Conservation (phyloP, 495 filamentous ascomycete species). For the Lophiostoma macrostomum region DNA sequence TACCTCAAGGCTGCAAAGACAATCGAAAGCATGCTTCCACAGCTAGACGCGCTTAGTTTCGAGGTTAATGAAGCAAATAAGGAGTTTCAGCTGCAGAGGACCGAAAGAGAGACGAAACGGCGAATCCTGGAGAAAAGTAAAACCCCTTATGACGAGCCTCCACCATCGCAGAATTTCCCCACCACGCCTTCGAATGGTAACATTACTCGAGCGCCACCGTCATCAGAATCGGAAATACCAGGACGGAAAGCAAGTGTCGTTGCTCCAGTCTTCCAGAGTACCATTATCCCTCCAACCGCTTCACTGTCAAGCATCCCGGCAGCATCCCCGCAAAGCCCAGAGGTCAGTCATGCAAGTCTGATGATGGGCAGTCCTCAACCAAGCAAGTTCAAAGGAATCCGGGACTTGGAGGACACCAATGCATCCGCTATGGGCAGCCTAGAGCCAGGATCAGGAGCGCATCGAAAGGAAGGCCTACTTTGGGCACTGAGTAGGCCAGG, state of each 20-base stretch:
- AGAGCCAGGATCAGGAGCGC: slow-evolving; percentile 49
- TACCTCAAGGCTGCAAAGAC: slow-evolving; percentile 81
- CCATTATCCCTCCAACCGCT: slow-evolving; percentile 20
- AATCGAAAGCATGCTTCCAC: slow-evolving; percentile 81
- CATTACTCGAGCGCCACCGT: background rate
- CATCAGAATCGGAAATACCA: slow-evolving; percentile 14
- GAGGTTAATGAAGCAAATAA: slow-evolving; percentile 92
- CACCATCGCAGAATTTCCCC: slow-evolving; percentile 27
- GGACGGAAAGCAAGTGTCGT: slow-evolving; percentile 20
- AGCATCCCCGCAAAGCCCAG: slow-evolving; percentile 28
- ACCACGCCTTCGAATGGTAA: slow-evolving; percentile 15
- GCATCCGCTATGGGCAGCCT: slow-evolving; percentile 40
- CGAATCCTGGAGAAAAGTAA: slow-evolving; percentile 85
- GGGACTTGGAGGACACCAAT: slow-evolving; percentile 83
- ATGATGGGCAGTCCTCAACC: slow-evolving; percentile 50
- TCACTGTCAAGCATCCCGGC: slow-evolving; percentile 27
- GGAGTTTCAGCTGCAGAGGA: slow-evolving; percentile 89
- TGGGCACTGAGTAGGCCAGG: slow-evolving; percentile 94
- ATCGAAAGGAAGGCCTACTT: slow-evolving; percentile 85
- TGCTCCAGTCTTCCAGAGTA: slow-evolving; percentile 28
- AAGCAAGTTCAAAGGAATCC: slow-evolving; percentile 79
- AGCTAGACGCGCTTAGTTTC: slow-evolving; percentile 83
- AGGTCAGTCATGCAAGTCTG: slow-evolving; percentile 40
- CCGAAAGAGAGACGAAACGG: slow-evolving; percentile 90
- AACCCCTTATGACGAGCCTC: slow-evolving; percentile 72